Conservation (phyloP, 352 stramenopile genomes). For the Phytophthora colocasiae region DNA sequence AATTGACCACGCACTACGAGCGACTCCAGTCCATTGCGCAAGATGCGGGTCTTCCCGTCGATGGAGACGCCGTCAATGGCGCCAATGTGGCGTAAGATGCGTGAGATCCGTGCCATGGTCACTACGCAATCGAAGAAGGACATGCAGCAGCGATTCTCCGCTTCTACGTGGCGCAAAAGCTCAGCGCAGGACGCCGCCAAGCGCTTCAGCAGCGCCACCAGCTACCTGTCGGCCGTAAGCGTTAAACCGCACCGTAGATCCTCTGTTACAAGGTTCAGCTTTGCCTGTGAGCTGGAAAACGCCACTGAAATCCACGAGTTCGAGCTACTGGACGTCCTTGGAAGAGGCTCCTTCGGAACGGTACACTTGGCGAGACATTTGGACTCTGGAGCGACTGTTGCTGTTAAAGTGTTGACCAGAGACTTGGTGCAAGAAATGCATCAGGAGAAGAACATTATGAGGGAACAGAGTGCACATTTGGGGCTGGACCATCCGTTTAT, state of each 20-base stretch:
- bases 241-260: constrained; percentile 22
- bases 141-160: constrained; percentile 41
- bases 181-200: constrained; percentile 26
- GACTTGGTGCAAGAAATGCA: constrained; percentile 55
- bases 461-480: constrained; percentile 74
- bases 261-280: constrained; percentile 23
- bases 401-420: constrained; percentile 66
- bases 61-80: constrained; percentile 41
- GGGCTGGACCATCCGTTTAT: constrained; percentile 68
- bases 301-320: constrained; percentile 49
- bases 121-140: constrained; percentile 27
- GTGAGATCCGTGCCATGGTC: constrained; percentile 42
- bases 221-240: constrained; percentile 29
- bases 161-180: constrained; percentile 31
- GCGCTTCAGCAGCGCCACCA: constrained; percentile 31
- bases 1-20: neutral
- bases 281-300: constrained; percentile 36
- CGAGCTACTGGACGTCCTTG: constrained; percentile 69
- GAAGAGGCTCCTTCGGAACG: constrained; percentile 72
- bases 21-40: no score
- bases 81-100: constrained; percentile 52
- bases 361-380: constrained; percentile 72
- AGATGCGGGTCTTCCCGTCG: constrained; percentile 34
- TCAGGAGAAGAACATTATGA: constrained; percentile 74
- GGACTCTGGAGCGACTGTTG: constrained; percentile 59